Conservation (phyloP, 495 filamentous ascomycete genomes). For the Penicillium atrosanguineum region DNA sequence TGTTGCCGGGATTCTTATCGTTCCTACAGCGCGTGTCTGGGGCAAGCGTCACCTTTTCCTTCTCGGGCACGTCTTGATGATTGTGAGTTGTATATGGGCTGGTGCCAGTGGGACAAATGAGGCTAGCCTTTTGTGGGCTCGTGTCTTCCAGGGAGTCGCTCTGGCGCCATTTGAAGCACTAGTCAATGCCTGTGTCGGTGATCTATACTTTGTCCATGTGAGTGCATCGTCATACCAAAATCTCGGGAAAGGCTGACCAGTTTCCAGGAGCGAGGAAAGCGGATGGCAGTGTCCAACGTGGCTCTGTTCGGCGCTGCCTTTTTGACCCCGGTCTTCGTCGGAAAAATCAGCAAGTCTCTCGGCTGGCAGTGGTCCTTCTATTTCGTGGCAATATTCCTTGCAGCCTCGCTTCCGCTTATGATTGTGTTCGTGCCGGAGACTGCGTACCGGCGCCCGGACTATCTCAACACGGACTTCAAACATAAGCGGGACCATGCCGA, state of each 20-base stretch:
- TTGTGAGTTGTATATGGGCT: conserved; percentile 73
- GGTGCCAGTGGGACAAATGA: conserved; percentile 67
- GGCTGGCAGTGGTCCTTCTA: conserved; percentile 80
- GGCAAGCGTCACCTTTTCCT: conserved; percentile 88
- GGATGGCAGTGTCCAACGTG: conserved; percentile 89
- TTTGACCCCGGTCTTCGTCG: conserved; percentile 84
- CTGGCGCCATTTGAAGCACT: conserved; percentile 74
- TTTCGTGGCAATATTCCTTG: conserved; percentile 65
- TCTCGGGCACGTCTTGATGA: conserved; percentile 70
- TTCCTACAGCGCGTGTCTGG: conserved; percentile 86
- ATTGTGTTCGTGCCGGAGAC: conserved; percentile 86
- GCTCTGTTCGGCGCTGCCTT: conserved; percentile 90
- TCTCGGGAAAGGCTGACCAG: conserved; percentile 3
- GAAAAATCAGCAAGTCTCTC: conserved; percentile 74
- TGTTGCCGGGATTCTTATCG: conserved; percentile 74
- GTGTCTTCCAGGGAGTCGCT: conserved; percentile 72
- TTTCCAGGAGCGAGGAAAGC: conserved; percentile 69
- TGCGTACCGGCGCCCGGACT: conserved; percentile 62
- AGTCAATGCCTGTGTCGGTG: conserved; percentile 74
- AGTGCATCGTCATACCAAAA: conserved; percentile 20
- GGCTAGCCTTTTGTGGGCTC: conserved; percentile 68
- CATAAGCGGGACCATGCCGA: conserved; percentile 14
- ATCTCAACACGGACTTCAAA: conserved; percentile 61
- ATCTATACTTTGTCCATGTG: conserved; percentile 76
- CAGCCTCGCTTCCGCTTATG: conserved; percentile 60